These are phyloP conservation scores for Talaromyces sp. DNA, from an alignment of 2,329 filamentous ascomycete species.

Conservation along the genomic window DNA sequence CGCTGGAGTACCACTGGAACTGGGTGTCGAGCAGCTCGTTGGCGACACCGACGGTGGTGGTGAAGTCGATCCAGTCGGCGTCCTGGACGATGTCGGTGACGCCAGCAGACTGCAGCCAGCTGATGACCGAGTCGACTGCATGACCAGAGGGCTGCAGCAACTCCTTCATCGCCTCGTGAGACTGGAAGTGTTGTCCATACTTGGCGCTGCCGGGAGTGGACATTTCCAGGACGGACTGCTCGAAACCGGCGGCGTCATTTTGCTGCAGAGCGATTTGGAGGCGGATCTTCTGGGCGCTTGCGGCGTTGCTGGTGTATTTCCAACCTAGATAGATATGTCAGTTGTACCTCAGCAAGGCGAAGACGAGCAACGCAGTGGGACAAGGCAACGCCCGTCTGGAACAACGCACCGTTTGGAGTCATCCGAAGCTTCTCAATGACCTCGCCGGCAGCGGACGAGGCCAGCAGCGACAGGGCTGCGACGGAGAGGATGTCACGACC, in stretches of 20 bases:
- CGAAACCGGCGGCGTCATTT: constrained; percentile 46
- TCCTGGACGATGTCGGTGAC: constrained; percentile 45
- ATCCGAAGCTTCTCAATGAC: background rate
- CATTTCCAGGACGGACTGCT: constrained; percentile 54
- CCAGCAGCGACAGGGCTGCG: constrained; percentile 1
- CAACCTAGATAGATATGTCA: background rate
- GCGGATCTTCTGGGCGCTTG: background rate
- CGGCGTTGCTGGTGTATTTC: background rate
- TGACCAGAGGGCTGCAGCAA: constrained; percentile 47
- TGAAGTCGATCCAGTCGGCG: constrained; percentile 58
- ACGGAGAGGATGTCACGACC: background rate
- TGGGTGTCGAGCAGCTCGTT: constrained; percentile 51
- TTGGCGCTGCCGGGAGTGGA: constrained; percentile 53
- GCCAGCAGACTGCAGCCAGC: constrained; percentile 51
- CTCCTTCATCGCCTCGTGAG: constrained; percentile 49
- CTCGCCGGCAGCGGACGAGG: constrained; percentile 1
- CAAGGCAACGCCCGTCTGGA: too few species aligned
- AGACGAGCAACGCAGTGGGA: background rate
- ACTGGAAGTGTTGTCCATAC: constrained; percentile 58
- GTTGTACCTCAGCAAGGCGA: background rate
- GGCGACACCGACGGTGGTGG: constrained; percentile 33
- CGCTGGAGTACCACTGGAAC: constrained; percentile 52
- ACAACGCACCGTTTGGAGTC: background rate
- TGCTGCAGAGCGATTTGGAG: constrained; percentile 32
- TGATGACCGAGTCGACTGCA: constrained; percentile 44